phyloP scores from a whole-genome alignment of 495 filamentous ascomycete genomes.

The Penicillium cinerascens region DNA sequence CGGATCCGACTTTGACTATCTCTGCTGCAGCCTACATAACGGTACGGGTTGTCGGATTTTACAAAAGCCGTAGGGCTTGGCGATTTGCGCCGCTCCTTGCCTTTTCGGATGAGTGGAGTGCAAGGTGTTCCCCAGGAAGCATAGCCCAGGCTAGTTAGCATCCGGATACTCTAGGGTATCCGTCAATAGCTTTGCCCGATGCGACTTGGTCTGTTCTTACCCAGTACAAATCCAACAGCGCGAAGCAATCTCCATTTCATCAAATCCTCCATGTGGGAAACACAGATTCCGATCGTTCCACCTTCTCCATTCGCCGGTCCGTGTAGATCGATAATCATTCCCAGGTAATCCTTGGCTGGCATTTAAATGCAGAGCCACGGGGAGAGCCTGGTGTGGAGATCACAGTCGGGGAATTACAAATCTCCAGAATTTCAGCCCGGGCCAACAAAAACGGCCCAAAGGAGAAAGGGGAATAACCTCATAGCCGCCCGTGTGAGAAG shows the following conservation, averaged over 20 bases:
- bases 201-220: background rate
- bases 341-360: background rate
- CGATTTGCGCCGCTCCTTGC: constrained; percentile 1
- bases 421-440: background rate
- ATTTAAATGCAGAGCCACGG: background rate
- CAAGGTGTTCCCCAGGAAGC: constrained; percentile 1
- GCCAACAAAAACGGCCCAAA: background rate
- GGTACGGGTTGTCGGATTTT: background rate
- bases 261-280: background rate
- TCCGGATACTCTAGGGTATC: too few relatives aligned
- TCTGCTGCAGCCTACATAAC: background rate
- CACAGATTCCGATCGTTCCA: background rate
- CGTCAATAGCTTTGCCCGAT: background rate
- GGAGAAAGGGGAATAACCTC: constrained; percentile 1
- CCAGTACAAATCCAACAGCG: background rate
- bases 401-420: background rate
- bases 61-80: background rate
- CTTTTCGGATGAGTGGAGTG: constrained; percentile 7
- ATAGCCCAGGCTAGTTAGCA: background rate
- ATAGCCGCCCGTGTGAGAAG: constrained; percentile 1
- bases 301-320: background rate
- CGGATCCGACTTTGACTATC: background rate
- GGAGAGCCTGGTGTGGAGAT: background rate
- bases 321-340: background rate
- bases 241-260: background rate